phyloP scores from a whole-genome alignment of 208 protist genomes.

The Endotrypanum monterogeii region DNA sequence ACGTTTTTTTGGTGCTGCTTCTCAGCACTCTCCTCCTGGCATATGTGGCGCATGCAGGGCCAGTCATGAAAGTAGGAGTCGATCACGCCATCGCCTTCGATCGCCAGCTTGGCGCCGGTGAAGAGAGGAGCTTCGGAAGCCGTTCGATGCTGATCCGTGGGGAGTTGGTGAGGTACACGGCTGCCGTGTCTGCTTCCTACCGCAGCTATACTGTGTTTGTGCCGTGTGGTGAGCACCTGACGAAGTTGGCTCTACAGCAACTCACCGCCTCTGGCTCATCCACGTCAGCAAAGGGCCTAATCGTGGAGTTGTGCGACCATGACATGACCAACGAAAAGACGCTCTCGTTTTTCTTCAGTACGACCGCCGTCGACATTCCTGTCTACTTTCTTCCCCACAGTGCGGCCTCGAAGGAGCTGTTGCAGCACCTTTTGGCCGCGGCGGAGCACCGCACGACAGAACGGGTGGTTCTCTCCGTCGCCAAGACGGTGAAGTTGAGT shows the following conservation, averaged over 20 bases:
- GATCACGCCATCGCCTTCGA: constrained; percentile 65
- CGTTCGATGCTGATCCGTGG: constrained; percentile 60
- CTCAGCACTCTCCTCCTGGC: constrained; percentile 14
- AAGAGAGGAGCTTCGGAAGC: constrained; percentile 40
- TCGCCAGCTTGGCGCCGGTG: constrained; percentile 26
- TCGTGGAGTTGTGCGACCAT: constrained; percentile 50
- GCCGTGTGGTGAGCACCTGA: constrained; percentile 48
- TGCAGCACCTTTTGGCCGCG: constrained; percentile 13
- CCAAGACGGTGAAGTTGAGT: constrained; percentile 27
- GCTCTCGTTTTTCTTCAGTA: constrained; percentile 40
- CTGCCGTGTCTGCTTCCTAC: constrained; percentile 26
- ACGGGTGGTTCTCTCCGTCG: constrained; percentile 57
- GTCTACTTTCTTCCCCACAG: constrained; percentile 61
- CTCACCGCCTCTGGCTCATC: constrained; percentile 33
- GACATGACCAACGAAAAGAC: constrained; percentile 57
- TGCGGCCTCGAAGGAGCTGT: constrained; percentile 25
- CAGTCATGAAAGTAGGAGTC: constrained; percentile 34
- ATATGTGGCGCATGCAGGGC: constrained; percentile 19
- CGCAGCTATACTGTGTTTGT: constrained; percentile 57
- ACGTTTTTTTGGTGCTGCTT: constrained; percentile 14
- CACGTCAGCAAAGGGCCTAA: constrained; percentile 36
- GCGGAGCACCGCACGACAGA: constrained; percentile 16
- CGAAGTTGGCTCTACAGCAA: constrained; percentile 32
- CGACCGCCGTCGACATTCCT: constrained; percentile 30
- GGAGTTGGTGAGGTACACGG: constrained; percentile 38